phyloP scores from a whole-genome alignment of 441 rosid species.

The Brassica balearica region DNA sequence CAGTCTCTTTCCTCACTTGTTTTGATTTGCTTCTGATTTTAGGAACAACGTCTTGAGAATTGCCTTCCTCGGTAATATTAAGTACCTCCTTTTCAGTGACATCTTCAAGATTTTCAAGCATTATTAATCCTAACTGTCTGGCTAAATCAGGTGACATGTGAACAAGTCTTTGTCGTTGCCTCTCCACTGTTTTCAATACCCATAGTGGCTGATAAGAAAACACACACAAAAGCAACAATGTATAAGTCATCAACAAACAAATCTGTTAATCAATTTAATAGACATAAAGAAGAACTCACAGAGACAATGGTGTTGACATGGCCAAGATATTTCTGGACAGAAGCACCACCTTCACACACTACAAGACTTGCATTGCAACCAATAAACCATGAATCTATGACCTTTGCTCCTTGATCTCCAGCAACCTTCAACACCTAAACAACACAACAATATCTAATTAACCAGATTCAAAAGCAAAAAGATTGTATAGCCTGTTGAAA shows the following conservation, averaged over 20 bases:
- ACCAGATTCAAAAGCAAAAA: neutral
- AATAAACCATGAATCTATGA: conserved; percentile 73
- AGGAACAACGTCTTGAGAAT: conserved; percentile 39
- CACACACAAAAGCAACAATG: conserved; percentile 29
- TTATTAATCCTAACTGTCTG: conserved; percentile 64
- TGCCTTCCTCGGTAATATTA: conserved; percentile 43
- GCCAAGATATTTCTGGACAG: conserved; percentile 75
- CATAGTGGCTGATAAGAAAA: conserved; percentile 69
- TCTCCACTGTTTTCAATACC: conserved; percentile 90
- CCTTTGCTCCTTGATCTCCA: conserved; percentile 69
- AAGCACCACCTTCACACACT: conserved; percentile 84
- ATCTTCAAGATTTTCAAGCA: conserved; percentile 70
- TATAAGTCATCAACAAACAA: conserved; percentile 17
- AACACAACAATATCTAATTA: conserved; percentile 9
- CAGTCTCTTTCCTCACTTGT: conserved; percentile 67
- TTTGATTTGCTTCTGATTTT: conserved; percentile 48
- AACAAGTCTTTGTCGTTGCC: conserved; percentile 73
- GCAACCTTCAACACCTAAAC: conserved; percentile 76
- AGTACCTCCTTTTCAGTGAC: conserved; percentile 54
- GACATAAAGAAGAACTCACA: conserved; percentile 61
- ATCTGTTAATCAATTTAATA: conserved; percentile 1
- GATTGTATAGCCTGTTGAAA: neutral
- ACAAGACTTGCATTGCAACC: conserved; percentile 83
- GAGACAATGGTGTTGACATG: conserved; percentile 81
- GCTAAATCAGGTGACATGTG: conserved; percentile 93